phyloP scores from a whole-genome alignment of 129 eudicot genomes.

The Flaveria trinervia region DNA sequence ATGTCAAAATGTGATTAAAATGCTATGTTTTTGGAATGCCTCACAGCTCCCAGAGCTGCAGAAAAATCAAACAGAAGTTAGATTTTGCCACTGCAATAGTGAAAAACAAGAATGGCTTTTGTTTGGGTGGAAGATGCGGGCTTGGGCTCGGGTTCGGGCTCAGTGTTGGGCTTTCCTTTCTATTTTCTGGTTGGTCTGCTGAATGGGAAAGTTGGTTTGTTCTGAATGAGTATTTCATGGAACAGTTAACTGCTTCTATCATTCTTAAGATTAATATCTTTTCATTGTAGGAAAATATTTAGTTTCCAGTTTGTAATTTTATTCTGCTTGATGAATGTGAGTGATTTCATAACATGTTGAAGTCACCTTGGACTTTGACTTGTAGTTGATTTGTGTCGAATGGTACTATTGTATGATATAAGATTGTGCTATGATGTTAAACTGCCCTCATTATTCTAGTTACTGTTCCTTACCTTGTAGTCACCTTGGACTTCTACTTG shows the following conservation, averaged over 20 bases:
- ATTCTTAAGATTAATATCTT: constrained; percentile 17
- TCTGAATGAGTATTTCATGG: constrained; percentile 16
- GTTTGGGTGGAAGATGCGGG: constrained; percentile 20
- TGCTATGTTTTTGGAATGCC: constrained; percentile 10
- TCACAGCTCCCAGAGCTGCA: constrained; percentile 76
- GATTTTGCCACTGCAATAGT: constrained; percentile 21
- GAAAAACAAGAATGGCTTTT: constrained; percentile 17
- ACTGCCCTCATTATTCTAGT: neutral
- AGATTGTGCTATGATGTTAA: neutral
- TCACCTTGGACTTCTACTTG: no score
- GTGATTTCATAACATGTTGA: constrained; percentile 30
- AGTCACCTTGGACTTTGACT: neutral
- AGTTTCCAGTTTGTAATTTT: neutral
- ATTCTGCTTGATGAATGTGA: constrained; percentile 18
- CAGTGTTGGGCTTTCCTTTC: constrained; percentile 19
- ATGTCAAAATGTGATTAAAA: neutral
- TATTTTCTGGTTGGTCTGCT: constrained; percentile 14
- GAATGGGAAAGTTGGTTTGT: constrained; percentile 16
- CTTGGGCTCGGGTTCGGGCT: neutral
- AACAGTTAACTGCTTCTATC: constrained; percentile 5
- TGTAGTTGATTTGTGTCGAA: constrained; percentile 21
- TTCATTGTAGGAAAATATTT: constrained; percentile 16
- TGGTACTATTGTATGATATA: neutral
- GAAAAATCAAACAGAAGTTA: constrained; percentile 70
- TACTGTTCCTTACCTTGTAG: neutral